Evolutionary conservation across 441 rosid species (phyloP).

Genomic region (Syzygium syzygioides): DNA sequence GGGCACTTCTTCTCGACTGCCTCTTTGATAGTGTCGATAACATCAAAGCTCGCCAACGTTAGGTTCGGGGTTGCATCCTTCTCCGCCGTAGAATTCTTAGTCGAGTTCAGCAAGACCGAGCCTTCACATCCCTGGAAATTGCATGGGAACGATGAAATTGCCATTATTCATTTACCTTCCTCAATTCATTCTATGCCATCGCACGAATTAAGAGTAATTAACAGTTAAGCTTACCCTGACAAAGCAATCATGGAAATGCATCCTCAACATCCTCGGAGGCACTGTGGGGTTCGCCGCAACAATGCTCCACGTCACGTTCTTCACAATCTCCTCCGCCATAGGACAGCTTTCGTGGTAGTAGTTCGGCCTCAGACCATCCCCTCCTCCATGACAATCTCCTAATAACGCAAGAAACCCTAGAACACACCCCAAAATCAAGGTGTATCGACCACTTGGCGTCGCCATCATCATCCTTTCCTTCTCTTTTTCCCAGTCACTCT

Average conservation of each 20-base stretch:
- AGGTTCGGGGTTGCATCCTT: conserved; percentile 49
- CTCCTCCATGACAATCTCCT: not conserved
- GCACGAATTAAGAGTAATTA: not conserved
- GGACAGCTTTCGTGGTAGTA: not conserved
- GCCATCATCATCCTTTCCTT: not conserved
- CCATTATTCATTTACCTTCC: not conserved
- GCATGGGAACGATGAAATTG: not conserved
- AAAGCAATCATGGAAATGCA: not conserved
- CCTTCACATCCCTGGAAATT: conserved; percentile 59
- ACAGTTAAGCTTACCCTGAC: not conserved
- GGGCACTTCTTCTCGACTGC: conserved; percentile 48
- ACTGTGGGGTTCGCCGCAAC: not conserved
- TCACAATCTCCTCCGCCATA: not conserved
- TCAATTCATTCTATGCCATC: not conserved
- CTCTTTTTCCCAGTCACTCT: not conserved
- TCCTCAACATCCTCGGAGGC: not conserved
- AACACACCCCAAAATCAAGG: not conserved
- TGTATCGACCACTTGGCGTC: not conserved
- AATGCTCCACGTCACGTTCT: not conserved
- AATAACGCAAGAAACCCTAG: not conserved
- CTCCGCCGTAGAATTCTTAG: conserved; percentile 31
- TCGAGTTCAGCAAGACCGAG: conserved; percentile 46
- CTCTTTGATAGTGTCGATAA: conserved; percentile 51
- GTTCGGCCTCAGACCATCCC: not conserved
- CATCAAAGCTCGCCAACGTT: conserved; percentile 34